These are phyloP conservation scores for Exsudoporus frostii DNA, from an alignment of 768 basidiomycete genomes.

Conservation along the genomic window DNA sequence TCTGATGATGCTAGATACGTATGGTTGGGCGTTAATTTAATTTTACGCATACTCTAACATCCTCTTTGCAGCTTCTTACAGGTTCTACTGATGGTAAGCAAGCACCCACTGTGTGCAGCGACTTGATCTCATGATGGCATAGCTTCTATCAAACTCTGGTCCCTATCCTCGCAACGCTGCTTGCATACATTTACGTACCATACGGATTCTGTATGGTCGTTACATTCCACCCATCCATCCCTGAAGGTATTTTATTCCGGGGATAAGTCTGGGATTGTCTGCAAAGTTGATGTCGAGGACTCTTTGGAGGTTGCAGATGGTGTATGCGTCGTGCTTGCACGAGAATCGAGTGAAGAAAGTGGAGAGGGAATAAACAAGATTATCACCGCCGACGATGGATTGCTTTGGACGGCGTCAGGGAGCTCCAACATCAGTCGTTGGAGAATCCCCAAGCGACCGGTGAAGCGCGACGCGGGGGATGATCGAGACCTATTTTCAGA, in stretches of 20 bases:
- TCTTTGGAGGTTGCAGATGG: conserved; percentile 81
- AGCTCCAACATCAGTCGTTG: conserved; percentile 80
- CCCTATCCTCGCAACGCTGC: conserved; percentile 80
- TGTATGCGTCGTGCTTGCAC: conserved; percentile 82
- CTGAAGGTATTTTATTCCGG: conserved; percentile 93
- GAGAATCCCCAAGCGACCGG: conserved; percentile 55
- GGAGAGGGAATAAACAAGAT: conserved; percentile 79
- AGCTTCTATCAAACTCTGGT: conserved; percentile 93
- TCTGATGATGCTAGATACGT: conserved; percentile 92
- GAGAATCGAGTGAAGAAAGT: conserved; percentile 47
- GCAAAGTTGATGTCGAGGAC: conserved; percentile 86
- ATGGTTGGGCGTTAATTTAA: conserved; percentile 31
- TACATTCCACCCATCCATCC: conserved; percentile 83
- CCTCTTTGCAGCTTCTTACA: conserved; percentile 58
- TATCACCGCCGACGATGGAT: conserved; percentile 74
- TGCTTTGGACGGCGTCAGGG: conserved; percentile 89
- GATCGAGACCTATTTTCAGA: conserved; percentile 14
- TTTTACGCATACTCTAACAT: conserved; percentile 7
- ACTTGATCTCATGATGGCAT: conserved; percentile 15
- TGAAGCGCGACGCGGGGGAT: conserved; percentile 13
- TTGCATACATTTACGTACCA: conserved; percentile 97
- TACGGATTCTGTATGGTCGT: conserved; percentile 91
- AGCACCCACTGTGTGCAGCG: neutral
- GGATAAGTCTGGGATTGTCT: conserved; percentile 85
- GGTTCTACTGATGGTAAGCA: conserved; percentile 70